Conservation (phyloP, 345 rosid genomes). For the Dipteronia dyeriana region DNA sequence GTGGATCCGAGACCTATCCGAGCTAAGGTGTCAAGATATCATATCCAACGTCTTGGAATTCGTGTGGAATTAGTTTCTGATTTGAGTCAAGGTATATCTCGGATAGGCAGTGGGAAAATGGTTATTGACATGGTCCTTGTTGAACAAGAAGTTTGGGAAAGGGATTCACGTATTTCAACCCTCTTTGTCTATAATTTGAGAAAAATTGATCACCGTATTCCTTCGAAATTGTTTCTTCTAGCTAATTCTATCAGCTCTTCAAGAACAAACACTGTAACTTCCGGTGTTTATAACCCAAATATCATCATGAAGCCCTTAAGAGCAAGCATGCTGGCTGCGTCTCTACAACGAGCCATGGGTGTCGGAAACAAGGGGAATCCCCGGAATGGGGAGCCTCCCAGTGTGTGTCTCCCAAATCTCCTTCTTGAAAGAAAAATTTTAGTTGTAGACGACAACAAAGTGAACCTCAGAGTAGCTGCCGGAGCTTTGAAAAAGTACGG, state of each 20-base stretch:
- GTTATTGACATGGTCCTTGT: constrained; percentile 59
- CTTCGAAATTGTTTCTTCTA: constrained; percentile 62
- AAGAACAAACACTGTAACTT: constrained; percentile 25
- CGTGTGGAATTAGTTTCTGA: constrained; percentile 59
- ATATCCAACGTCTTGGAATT: constrained; percentile 78
- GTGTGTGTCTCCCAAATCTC: constrained; percentile 56
- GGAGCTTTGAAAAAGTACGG: constrained; percentile 92
- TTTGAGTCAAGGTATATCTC: constrained; percentile 46
- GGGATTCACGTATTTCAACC: constrained; percentile 45
- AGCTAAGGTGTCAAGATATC: constrained; percentile 76
- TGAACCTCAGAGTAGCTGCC: constrained; percentile 88
- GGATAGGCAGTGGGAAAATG: constrained; percentile 33
- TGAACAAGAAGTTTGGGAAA: constrained; percentile 87
- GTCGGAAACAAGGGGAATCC: constrained; percentile 56
- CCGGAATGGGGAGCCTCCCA: constrained; percentile 61
- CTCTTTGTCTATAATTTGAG: constrained; percentile 40
- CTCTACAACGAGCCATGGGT: constrained; percentile 76
- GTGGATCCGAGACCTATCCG: constrained; percentile 76
- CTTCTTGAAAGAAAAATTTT: constrained; percentile 79
- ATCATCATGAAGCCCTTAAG: constrained; percentile 82
- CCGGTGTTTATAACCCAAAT: constrained; percentile 36
- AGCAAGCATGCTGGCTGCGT: constrained; percentile 81
- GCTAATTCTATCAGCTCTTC: constrained; percentile 53
- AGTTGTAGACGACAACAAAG: constrained; percentile 81
- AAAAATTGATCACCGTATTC: constrained; percentile 29